phyloP scores from a whole-genome alignment of 2,329 filamentous ascomycete genomes.

The Chaetomium sp. region DNA sequence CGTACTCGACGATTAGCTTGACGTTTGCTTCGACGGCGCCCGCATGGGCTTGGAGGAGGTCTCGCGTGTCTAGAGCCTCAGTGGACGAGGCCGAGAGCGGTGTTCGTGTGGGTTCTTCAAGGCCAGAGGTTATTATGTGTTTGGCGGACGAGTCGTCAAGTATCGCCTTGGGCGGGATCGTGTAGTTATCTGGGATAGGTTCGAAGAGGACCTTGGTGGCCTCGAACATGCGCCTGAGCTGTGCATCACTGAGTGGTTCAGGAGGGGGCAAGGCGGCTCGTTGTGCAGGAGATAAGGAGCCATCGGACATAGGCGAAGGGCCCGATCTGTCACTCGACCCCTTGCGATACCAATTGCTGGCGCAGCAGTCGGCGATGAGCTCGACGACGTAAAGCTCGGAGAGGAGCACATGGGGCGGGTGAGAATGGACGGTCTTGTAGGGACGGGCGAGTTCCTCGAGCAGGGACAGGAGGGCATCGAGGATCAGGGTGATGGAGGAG shows the following conservation, averaged over 20 bases:
- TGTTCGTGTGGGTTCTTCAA: slow-evolving; percentile 37
- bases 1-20: slow-evolving; percentile 62
- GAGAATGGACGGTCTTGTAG: slow-evolving; percentile 53
- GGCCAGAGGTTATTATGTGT: slow-evolving; percentile 41
- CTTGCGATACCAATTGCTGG: slow-evolving; percentile 57
- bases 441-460: slow-evolving; percentile 61
- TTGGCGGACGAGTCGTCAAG: slow-evolving; percentile 54
- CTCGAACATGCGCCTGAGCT: slow-evolving; percentile 60
- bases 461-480: slow-evolving; percentile 59
- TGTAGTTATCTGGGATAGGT: slow-evolving; percentile 60
- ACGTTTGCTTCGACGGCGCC: slow-evolving; percentile 57
- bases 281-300: slow-evolving; percentile 27
- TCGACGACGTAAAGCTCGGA: slow-evolving; percentile 67
- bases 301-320: slow-evolving; percentile 28
- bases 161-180: slow-evolving; percentile 59
- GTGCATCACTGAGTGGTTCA: slow-evolving; percentile 50
- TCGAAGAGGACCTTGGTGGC: slow-evolving; percentile 58
- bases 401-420: slow-evolving; percentile 62
- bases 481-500: slow-evolving; percentile 54
- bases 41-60: slow-evolving; percentile 42
- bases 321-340: slow-evolving; percentile 23
- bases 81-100: slow-evolving; percentile 42
- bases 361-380: slow-evolving; percentile 66
- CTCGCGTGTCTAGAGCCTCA: slow-evolving; percentile 41
- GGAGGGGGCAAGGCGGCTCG: slow-evolving; percentile 39